phyloP scores from a whole-genome alignment of 2,329 filamentous ascomycete genomes.

The Monilinia aucupariae region DNA sequence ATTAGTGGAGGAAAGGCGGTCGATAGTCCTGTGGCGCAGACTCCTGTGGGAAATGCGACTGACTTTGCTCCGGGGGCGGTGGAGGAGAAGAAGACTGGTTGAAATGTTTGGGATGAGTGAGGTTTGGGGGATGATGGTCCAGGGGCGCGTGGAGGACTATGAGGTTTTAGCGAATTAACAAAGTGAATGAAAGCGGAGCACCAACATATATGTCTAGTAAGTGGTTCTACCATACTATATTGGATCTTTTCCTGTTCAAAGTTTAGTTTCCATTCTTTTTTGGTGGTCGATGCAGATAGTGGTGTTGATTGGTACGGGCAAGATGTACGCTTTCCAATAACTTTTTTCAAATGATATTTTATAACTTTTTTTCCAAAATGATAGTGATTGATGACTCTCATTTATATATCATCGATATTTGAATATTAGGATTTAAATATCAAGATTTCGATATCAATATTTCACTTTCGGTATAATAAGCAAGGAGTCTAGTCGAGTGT shows the following conservation, averaged over 20 bases:
- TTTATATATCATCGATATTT: no score
- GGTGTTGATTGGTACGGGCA: no score
- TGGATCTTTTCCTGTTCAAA: background rate
- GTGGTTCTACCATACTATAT: background rate
- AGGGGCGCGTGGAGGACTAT: background rate
- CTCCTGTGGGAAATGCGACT: background rate
- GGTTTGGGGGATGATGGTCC: background rate
- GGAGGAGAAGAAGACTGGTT: conserved; percentile 7
- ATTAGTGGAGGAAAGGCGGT: conserved; percentile 28
- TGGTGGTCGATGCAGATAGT: no score
- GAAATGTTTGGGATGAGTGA: background rate
- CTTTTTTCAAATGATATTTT: background rate
- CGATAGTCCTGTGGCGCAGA: conserved; percentile 23
- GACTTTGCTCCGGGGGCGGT: background rate
- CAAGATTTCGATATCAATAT: no score
- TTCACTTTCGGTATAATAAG: no score
- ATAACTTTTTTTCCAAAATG: no score
- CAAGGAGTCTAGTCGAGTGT: no score
- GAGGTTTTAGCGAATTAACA: background rate
- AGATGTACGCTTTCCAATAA: no score
- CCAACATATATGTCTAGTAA: background rate
- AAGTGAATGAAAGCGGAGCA: background rate
- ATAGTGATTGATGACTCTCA: no score
- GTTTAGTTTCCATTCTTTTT: background rate
- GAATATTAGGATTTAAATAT: no score